Evolutionary conservation across 176 grass and related monocot genomes (phyloP).

Genomic region (Ensete glaucum): DNA sequence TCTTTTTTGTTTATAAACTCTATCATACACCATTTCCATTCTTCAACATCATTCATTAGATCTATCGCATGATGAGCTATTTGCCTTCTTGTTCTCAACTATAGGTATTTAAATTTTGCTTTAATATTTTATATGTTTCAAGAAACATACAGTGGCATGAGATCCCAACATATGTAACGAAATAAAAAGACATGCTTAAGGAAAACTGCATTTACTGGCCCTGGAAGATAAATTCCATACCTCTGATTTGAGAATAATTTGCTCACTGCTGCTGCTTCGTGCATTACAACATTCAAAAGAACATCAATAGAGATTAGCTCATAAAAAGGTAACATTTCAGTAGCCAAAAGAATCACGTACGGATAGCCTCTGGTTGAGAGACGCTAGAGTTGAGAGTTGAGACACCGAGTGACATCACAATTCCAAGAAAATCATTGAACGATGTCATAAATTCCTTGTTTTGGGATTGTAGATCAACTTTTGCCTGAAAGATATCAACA

Average conservation of each 20-base stretch:
- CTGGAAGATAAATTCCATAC: conserved; percentile 13
- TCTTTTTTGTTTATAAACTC: no score
- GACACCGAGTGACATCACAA: not conserved
- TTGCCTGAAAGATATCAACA: no score
- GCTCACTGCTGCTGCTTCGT: conserved; percentile 23
- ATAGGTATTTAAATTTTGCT: no score
- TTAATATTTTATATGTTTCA: no score
- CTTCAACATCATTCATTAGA: no score
- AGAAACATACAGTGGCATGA: not conserved
- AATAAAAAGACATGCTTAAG: no score
- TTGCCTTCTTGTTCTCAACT: no score
- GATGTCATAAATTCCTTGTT: not conserved
- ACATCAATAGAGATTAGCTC: conserved; percentile 4
- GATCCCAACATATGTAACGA: not conserved
- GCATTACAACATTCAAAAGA: conserved; percentile 16
- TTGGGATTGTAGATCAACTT: no score
- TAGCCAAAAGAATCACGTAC: conserved; percentile 24
- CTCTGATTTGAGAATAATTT: conserved; percentile 40
- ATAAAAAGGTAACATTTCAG: conserved; percentile 11
- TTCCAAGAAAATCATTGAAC: not conserved
- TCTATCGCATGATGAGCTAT: no score
- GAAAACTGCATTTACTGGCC: no score
- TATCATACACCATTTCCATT: no score
- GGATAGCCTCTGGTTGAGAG: not conserved
- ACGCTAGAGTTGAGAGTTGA: not conserved